Evolutionary conservation across 129 eudicot species (phyloP).

Genomic region (Saussurea involucrata): DNA sequence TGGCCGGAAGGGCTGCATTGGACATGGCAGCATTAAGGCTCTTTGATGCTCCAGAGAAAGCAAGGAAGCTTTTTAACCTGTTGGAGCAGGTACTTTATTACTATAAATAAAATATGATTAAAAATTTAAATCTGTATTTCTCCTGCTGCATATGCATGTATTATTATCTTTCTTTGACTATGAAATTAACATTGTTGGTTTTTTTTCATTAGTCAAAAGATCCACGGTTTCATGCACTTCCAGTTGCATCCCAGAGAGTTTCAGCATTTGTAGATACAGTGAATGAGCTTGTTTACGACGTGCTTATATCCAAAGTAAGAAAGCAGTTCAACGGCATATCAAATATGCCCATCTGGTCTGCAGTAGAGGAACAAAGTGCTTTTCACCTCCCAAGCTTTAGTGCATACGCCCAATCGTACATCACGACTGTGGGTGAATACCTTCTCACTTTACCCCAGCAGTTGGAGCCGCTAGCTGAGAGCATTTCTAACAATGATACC

Average conservation of each 20-base stretch:
- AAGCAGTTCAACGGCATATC: constrained; percentile 71
- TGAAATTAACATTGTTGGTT: constrained; percentile 7
- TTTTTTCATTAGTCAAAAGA: constrained; percentile 63
- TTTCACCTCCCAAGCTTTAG: constrained; percentile 89
- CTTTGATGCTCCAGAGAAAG: constrained; percentile 81
- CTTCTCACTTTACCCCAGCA: constrained; percentile 98
- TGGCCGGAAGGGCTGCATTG: constrained; percentile 79
- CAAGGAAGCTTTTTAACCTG: constrained; percentile 79
- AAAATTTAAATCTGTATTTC: neutral
- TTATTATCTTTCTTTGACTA: neutral
- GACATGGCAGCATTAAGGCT: constrained; percentile 93
- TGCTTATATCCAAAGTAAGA: constrained; percentile 86
- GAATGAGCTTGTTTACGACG: constrained; percentile 94
- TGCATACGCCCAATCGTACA: constrained; percentile 83
- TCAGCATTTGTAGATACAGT: constrained; percentile 91
- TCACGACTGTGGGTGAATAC: constrained; percentile 91
- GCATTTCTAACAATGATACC: constrained; percentile 72
- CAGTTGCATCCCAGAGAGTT: constrained; percentile 83
- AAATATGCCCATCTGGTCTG: constrained; percentile 77
- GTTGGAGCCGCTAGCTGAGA: constrained; percentile 92
- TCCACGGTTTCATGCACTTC: constrained; percentile 99
- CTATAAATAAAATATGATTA: neutral
- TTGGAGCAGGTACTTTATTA: constrained; percentile 72
- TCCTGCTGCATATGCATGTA: neutral
- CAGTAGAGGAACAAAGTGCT: constrained; percentile 77